Base-by-base conservation (phyloP, 148 eudicot genomes). In the Spergularia bocconei region DNA sequence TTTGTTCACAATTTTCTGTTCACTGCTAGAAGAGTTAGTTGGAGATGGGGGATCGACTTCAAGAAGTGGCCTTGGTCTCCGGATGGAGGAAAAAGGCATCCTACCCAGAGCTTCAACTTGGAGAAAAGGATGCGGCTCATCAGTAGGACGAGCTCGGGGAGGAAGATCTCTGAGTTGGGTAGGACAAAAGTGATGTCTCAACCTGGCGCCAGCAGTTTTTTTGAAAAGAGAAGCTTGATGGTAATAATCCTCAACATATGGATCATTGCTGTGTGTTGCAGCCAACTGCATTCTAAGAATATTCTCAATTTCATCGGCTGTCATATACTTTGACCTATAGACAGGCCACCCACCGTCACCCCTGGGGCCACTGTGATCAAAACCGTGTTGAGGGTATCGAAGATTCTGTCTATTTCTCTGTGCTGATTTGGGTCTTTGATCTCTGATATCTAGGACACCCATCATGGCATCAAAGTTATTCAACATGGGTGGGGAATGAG, bases 71-170 rank as follows among this genome's bases (percentile, higher is more conserved):
- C 88, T 87, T 66, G 97, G 98, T 84, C 96, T 89, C 19, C 94
- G 91, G 70, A 95, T 88, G 52, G 98, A 92, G 53, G 97, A 85
- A 76, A 92, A 90, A 54, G 97, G 84, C 72, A 92, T 88, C 84
- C 97, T 85, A 36, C 93, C 98, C 56, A 92, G 82, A 74, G 92
- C 93, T 75, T 95, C 97, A 82, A 95, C 93, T 85, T 89, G 89
- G 69, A 88, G 98, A 77, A 87, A 88, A 50, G 88, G 83, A 78
- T 92, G 98, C 66, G 98, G 96, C 53, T 91, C 98, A 39, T 82
- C 74, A 82, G 70, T 82, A 41, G 87, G 83, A 53, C 92, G 93
- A 75, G 91, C 78, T 75, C 86, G 84, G 53, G 93, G 81, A 74
- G 92, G 72, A 69, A 82, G 84, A 83, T 95, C 98, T 80, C 83